Percentiles rank a stretch among this genome's conserved stretches.
These are phyloP conservation scores for Pestalotiopsis sp. DNA, from an alignment of 2,329 filamentous ascomycete species.

Conservation along the genomic window DNA sequence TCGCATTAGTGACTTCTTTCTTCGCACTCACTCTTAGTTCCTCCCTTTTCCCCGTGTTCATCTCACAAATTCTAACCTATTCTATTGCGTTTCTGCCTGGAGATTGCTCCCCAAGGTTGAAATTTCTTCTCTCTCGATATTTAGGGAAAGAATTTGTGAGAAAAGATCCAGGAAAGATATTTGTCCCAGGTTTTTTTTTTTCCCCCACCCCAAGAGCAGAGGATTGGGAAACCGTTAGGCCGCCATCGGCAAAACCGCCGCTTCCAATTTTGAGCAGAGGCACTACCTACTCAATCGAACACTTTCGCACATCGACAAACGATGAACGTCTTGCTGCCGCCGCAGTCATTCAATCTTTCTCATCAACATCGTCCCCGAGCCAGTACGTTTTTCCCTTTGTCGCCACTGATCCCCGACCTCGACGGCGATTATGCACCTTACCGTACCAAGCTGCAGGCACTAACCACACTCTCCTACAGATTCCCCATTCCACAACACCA, in stretches of 20 bases:
- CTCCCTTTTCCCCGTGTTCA: not conserved
- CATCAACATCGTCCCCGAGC: conserved; percentile 59
- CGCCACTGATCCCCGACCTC: conserved; percentile 23
- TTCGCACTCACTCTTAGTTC: not conserved
- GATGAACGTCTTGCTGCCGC: conserved; percentile 65
- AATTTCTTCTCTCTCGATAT: too few species aligned
- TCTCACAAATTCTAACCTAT: not conserved
- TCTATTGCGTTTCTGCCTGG: not conserved
- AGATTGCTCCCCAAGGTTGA: not conserved
- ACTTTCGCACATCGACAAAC: conserved; percentile 18
- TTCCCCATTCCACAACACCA: conserved; percentile 54
- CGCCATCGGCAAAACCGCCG: not conserved
- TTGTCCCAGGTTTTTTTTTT: too few species aligned
- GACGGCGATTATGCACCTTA: not conserved
- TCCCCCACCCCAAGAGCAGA: not conserved
- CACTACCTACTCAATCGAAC: not conserved
- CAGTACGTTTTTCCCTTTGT: conserved; percentile 43
- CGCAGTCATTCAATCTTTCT: conserved; percentile 59
- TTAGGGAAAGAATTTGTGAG: too few species aligned
- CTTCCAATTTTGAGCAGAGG: not conserved
- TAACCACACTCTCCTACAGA: conserved; percentile 30
- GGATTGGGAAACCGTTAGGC: not conserved
- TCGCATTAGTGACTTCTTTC: not conserved
- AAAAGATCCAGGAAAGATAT: too few species aligned
- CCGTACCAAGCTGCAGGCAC: conserved; percentile 2